Percentiles rank a stretch among this genome's conserved stretches.
phyloP scores from a whole-genome alignment of 75 land plant genomes.

The Sequoia sempervirens region DNA sequence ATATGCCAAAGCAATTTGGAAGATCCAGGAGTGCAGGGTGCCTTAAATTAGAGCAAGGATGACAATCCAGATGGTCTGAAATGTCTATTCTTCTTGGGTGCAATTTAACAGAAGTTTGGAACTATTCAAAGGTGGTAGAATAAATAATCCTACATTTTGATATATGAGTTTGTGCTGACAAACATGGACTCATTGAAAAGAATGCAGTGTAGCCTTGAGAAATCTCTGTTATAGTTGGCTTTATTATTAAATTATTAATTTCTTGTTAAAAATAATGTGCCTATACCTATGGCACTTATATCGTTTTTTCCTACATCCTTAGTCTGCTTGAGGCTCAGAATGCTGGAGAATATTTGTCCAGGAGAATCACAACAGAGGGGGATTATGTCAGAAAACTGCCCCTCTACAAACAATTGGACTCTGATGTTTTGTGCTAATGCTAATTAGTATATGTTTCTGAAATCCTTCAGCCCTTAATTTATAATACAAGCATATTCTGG shows the following conservation, averaged over 20 bases:
- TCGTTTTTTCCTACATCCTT: neutral
- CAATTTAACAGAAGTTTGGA: neutral
- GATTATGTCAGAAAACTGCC: neutral
- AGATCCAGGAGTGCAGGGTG: slow-evolving; percentile 57
- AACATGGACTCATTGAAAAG: slow-evolving; percentile 1
- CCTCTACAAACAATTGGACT: neutral
- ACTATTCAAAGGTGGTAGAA: neutral
- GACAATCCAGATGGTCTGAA: neutral
- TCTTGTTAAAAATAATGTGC: neutral
- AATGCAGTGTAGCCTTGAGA: neutral
- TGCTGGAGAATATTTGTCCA: neutral
- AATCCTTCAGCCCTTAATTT: neutral
- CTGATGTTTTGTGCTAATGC: neutral
- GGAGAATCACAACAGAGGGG: neutral
- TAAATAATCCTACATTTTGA: neutral
- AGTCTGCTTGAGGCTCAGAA: neutral
- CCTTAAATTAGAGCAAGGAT: slow-evolving; percentile 32
- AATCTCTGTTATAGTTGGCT: neutral
- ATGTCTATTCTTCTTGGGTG: neutral
- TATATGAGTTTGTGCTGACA: neutral
- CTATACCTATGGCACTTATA: neutral
- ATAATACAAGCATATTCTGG: neutral
- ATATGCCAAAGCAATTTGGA: slow-evolving; percentile 94
- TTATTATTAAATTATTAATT: neutral
- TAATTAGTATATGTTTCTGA: neutral